Conservation (phyloP, 1,284 basidiomycete genomes). For the Cryptococcus jaspeensis region DNA sequence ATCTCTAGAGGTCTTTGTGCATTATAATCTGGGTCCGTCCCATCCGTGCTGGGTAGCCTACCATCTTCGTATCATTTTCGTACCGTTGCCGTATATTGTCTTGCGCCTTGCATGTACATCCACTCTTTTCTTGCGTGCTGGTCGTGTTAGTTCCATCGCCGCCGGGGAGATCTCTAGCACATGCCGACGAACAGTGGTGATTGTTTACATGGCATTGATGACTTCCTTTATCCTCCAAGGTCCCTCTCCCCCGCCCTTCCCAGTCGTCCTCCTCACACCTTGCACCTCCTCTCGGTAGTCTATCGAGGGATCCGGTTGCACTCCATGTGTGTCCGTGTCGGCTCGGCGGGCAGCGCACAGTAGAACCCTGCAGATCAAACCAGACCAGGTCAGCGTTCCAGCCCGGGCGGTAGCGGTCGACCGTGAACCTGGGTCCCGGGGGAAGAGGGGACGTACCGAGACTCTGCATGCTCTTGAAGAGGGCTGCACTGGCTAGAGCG, state of each 20-base stretch:
- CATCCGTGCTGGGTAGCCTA: too few relatives aligned
- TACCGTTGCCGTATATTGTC: not conserved
- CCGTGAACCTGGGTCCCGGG: too few relatives aligned
- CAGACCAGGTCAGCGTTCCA: not conserved
- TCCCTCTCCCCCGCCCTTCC: too few relatives aligned
- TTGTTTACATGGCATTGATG: too few relatives aligned
- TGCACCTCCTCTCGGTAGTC: not conserved
- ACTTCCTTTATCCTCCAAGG: too few relatives aligned
- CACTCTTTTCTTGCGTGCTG: not conserved
- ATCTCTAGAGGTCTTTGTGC: not conserved
- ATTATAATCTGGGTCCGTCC: slow-evolving; percentile 2
- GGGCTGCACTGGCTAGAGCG: slow-evolving; percentile 63
- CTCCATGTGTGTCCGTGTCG: slow-evolving; percentile 68
- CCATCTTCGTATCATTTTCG: not conserved
- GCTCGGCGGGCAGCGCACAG: slow-evolving; percentile 71
- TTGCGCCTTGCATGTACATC: not conserved
- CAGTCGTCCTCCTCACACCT: not conserved
- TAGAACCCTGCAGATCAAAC: slow-evolving; percentile 60
- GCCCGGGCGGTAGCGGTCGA: too few relatives aligned
- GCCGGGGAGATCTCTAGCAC: too few relatives aligned
- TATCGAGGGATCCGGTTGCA: slow-evolving; percentile 63
- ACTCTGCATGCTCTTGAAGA: slow-evolving; percentile 73
- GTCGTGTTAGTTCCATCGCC: too few relatives aligned
- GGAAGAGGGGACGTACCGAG: slow-evolving; percentile 16
- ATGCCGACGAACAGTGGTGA: too few relatives aligned